Evolutionary conservation across 441 rosid species (phyloP), one percentile per base, ranked within the genome.

Genomic region (Mallotus japonicus): DNA sequence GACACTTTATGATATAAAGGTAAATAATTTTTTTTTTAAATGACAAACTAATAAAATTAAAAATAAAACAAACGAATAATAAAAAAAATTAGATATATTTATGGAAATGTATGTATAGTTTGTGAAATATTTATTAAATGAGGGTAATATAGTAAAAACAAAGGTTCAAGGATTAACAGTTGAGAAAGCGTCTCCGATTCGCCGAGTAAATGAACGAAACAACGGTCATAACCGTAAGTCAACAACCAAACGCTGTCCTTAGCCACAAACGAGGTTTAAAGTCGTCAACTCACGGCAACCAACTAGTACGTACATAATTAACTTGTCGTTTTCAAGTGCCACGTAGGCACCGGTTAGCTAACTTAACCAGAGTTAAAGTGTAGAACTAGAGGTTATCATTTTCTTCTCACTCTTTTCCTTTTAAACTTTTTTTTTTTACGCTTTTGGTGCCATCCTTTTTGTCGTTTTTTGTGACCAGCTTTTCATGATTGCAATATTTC

Each of bases 321-420:
- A 19, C 0, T 3, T 37, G 71, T 79, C 60, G 60, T 54, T 34
- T 63, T 40, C 73, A 40, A 19, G 3, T 58, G 65, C 73, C 77
- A 69, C 73, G 69, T 69, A 71, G 57, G 32, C 17, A 19, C 1
- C 7, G 17, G 65, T 70, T 65, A 62, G 63, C 24, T 76, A 60
- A 76, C 78, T 37, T 55, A 56, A 76, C 83, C 78, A n/a, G 63
- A 55, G 76, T 77, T 50, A 73, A 47, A 62, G 24, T n/a, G 50
- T 16, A 76, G 32, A 28, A 76, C 82, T 46, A 64, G 3, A 70
- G n/a, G 75, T 80, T 71, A 76, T 74, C 80, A 77, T 76, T 77
- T 62, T 51, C 40, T 17, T 74, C 32, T 49, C 49, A 9, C 42
- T 54, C 32, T 44, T 11, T 17, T 24, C 42, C 19, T 57, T 57